Evolutionary conservation across 371 early-diverging fungal genomes (phyloP), one percentile per base, ranked within the genome.

Genomic region (Fennellomyces sp.): DNA sequence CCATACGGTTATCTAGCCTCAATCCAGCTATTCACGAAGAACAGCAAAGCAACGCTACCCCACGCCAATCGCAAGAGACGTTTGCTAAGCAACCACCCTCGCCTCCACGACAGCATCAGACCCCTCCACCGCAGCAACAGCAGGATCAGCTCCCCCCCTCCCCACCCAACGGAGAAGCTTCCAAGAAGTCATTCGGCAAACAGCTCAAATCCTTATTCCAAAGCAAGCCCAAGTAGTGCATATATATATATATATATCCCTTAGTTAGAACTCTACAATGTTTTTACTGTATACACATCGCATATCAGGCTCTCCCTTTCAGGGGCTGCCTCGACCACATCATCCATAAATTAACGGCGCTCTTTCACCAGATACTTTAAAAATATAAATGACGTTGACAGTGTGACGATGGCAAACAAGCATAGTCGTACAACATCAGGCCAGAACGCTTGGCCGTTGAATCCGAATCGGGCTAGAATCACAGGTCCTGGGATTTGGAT

Each of bases 381-480:
- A 41, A 80, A 76, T 8, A 70, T 19, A 64, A 76, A 80, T 10
- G 76, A 62, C 13, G 55, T 56, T 1, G 63, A 42, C 13, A 76
- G 30, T 0, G 75, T 76, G 13, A 69, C 57, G 19, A 64, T 25
- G 15, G 65, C 50, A 70, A 75, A 76, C 2, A 68, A 6, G 2
- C 65, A 36, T 6, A 76, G 50, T 6, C 66, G 65, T 15, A 31
- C 39, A 0, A 76, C 73, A 45, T 80, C 75, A 21, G 57, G 30
- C 80, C 80, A 80, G 17, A 74, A 80, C 2, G 77, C 76, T 52
- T 80, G 80, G 4, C 75, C 75, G 61, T 80, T 73, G 35, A 76
- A 80, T 0, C 80, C 77, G 64, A 80, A 76, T 25, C 80, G 56
- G 8, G 75, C 69, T 56, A 80, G 57, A 28, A 76, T 76, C 11